Conservation (phyloP, 805 yeast genomes). For the Ogataea ganodermae region DNA sequence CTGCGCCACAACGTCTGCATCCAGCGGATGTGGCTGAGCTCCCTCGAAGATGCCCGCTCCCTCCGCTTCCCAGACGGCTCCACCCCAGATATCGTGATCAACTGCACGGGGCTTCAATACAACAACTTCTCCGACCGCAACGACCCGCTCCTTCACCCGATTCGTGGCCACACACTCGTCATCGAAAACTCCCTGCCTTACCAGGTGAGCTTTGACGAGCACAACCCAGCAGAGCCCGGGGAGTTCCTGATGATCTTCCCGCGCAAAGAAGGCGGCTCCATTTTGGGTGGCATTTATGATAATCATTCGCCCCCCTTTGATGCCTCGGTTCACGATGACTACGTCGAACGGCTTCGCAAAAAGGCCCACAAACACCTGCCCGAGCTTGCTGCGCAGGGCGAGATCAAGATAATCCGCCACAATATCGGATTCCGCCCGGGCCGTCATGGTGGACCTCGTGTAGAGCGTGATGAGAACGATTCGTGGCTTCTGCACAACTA, state of each 20-base stretch:
- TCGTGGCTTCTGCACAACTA: slow-evolving; percentile 54
- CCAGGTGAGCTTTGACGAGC: slow-evolving; percentile 38
- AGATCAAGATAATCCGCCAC: slow-evolving; percentile 47
- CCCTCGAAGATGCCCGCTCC: slow-evolving; percentile 42
- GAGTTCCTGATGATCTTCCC: slow-evolving; percentile 65
- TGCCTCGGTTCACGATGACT: slow-evolving; percentile 44
- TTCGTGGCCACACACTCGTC: slow-evolving; percentile 60
- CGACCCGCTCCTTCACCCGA: slow-evolving; percentile 50
- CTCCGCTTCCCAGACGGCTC: slow-evolving; percentile 22
- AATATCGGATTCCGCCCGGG: slow-evolving; percentile 75
- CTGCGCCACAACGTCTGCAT: slow-evolving; percentile 48
- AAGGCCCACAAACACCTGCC: slow-evolving; percentile 55
- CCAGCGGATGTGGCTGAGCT: slow-evolving; percentile 41
- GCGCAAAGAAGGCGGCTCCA: slow-evolving; percentile 65
- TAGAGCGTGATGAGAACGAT: slow-evolving; percentile 36
- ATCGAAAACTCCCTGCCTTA: slow-evolving; percentile 47
- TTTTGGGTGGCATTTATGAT: slow-evolving; percentile 56
- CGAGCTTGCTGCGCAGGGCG: slow-evolving; percentile 40
- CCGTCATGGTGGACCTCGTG: slow-evolving; percentile 54
- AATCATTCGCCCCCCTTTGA: slow-evolving; percentile 25
- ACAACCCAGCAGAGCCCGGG: slow-evolving; percentile 34
- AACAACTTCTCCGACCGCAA: slow-evolving; percentile 47
- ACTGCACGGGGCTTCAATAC: slow-evolving; percentile 57
- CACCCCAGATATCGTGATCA: slow-evolving; percentile 47
- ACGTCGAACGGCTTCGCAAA: slow-evolving; percentile 45